Conservation (phyloP, 1,284 basidiomycete genomes). For the Rhodotorula mucilaginosa region DNA sequence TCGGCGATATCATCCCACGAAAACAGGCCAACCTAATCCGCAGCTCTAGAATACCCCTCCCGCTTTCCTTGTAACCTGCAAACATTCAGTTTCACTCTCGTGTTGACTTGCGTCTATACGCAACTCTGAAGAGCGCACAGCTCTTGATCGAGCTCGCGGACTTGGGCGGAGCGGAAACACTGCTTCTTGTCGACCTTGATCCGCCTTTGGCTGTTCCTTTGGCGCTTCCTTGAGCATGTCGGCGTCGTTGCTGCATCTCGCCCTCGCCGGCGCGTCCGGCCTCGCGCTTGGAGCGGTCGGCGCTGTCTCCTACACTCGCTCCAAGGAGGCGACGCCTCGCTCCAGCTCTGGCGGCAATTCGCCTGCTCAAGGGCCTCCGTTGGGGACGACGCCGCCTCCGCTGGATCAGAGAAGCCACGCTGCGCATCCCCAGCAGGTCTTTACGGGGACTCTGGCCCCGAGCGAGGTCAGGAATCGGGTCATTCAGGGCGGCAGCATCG, state of each 20-base stretch:
- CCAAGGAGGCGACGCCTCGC: neutral
- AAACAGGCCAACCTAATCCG: too few species aligned
- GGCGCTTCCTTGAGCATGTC: neutral
- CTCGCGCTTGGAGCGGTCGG: constrained; percentile 33
- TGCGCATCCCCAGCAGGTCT: constrained; percentile 15
- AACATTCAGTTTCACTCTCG: too few species aligned
- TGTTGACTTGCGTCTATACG: too few species aligned
- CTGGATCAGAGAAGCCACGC: too few species aligned
- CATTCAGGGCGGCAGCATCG: constrained; percentile 23
- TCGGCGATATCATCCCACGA: too few species aligned
- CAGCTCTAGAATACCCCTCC: neutral
- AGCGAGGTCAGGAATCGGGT: constrained; percentile 15
- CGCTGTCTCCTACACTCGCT: constrained; percentile 15
- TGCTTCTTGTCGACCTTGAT: too few species aligned
- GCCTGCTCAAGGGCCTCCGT: neutral
- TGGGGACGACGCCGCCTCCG: neutral
- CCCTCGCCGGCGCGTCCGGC: constrained; percentile 30
- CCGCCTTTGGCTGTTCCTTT: neutral
- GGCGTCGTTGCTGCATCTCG: constrained; percentile 17
- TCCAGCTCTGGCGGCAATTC: neutral
- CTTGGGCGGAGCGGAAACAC: too few species aligned
- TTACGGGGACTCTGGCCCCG: constrained; percentile 13
- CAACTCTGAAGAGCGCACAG: too few species aligned
- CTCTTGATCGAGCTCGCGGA: too few species aligned
- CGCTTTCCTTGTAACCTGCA: neutral